Base-by-base conservation (phyloP, 768 basidiomycete species). In the Cystobasidium ongulense region DNA sequence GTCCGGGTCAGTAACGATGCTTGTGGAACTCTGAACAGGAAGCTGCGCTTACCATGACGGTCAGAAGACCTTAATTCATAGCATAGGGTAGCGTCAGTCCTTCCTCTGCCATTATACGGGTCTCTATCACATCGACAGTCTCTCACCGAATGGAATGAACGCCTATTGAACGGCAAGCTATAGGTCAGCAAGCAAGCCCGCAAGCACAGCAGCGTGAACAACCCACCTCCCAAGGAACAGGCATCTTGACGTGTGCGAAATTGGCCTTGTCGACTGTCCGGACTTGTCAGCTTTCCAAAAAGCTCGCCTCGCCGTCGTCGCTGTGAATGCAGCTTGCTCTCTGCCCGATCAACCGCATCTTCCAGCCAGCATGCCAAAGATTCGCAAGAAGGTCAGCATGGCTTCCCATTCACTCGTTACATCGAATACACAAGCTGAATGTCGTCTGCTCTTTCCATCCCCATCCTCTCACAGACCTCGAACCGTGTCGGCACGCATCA, bases 151-250 rank as follows among this genome's bases (percentile, higher is more conserved):
- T 59, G 94, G 94, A 84, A 98, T 90, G 78, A 97, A 86, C 64
- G 94, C 92, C 84, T 98, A 93, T 89, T 93, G 94, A 78, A 96
- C 89, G 71, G 94, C 94, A 94, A 36, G 29, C 39, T 2, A 29
- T 41, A 53, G 33, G 38, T 67, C 39, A 67, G 65, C 11, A 15
- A 23, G 31, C 43, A 36, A 36, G 21, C 8, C 25, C 13, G 38
- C n/a, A 46, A 17, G 15, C 31, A 1, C 2, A 33, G 41, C 27
- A 57, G 33, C 21, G n/a, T 23, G 52, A 11, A 11, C 4, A 27
- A 52, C 68, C 59, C 53, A 71, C 68, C 68, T 71, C 68, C 68
- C 68, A 71, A 23, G 68, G 68, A 59, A 71, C 68, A 27, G 68
- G 68, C 68, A 71, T 71, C 33, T 71, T 71, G 57, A 10, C 11